These are phyloP conservation scores for Cylindrotheca closterium DNA, from an alignment of 108 stramenopile genomes.

Conservation along the genomic window DNA sequence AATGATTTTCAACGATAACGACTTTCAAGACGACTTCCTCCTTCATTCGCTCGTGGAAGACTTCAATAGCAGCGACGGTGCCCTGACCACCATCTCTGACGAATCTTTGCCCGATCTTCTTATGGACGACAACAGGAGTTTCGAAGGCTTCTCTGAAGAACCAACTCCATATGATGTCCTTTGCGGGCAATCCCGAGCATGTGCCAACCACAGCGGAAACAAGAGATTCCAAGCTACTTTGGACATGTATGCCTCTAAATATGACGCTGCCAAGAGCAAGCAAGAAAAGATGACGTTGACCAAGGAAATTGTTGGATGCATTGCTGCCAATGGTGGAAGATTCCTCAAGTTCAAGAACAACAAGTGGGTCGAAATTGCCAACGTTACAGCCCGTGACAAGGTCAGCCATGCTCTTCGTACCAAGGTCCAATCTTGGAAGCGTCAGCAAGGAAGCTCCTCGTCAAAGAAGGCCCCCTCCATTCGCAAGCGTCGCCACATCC, in stretches of 20 bases:
- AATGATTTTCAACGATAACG: too few species aligned
- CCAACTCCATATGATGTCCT: slow-evolving; percentile 49
- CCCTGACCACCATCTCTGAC: too few species aligned
- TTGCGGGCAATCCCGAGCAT: slow-evolving; percentile 38
- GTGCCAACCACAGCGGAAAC: slow-evolving; percentile 35
- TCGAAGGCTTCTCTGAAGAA: background rate
- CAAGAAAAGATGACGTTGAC: slow-evolving; percentile 52
- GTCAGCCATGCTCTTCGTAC: slow-evolving; percentile 46
- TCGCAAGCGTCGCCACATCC: background rate
- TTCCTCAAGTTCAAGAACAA: slow-evolving; percentile 39
- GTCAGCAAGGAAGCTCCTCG: slow-evolving; percentile 9
- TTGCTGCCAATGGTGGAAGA: slow-evolving; percentile 20
- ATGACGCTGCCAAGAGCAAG: slow-evolving; percentile 31
- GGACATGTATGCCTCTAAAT: slow-evolving; percentile 21
- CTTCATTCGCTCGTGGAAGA: too few species aligned
- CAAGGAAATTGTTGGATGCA: slow-evolving; percentile 35
- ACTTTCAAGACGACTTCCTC: too few species aligned
- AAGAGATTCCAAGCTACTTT: slow-evolving; percentile 26
- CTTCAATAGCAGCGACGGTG: too few species aligned
- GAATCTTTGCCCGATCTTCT: too few species aligned
- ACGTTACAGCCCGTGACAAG: slow-evolving; percentile 45
- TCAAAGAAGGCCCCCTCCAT: background rate
- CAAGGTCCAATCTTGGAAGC: slow-evolving; percentile 35
- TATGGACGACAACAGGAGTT: too few species aligned
- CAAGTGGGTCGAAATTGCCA: slow-evolving; percentile 41